Evolutionary conservation across 352 stramenopile genomes (phyloP).

Genomic region (Pythium angustatum): DNA sequence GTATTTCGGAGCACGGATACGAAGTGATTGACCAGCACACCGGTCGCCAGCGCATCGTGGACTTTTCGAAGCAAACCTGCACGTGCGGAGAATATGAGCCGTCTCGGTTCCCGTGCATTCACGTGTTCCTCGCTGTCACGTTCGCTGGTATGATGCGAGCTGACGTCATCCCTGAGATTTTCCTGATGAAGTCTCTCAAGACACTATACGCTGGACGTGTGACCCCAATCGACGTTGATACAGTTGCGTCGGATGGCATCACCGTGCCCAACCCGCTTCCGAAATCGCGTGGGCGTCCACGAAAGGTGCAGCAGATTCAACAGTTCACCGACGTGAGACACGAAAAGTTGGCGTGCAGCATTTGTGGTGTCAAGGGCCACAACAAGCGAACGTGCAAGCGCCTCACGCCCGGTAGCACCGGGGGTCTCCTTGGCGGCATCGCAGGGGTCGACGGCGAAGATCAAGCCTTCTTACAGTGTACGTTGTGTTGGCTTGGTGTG

Average conservation of each 20-base stretch:
- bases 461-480: slow-evolving; percentile 23
- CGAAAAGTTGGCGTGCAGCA: slow-evolving; percentile 75
- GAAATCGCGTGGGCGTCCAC: slow-evolving; percentile 61
- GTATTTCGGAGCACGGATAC: slow-evolving; percentile 66
- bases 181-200: slow-evolving; percentile 79
- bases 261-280: slow-evolving; percentile 57
- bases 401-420: slow-evolving; percentile 18
- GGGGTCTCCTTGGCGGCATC: slow-evolving; percentile 20
- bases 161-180: slow-evolving; percentile 80
- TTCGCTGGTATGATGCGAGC: slow-evolving; percentile 60
- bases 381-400: slow-evolving; percentile 86
- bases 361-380: slow-evolving; percentile 81
- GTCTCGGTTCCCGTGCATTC: slow-evolving; percentile 72
- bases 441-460: slow-evolving; percentile 23
- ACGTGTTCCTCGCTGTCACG: slow-evolving; percentile 74
- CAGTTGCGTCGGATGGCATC: slow-evolving; percentile 53
- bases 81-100: slow-evolving; percentile 78
- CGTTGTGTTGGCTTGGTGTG: background rate
- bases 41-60: slow-evolving; percentile 63
- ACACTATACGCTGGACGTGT: slow-evolving; percentile 67
- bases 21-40: slow-evolving; percentile 77
- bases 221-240: slow-evolving; percentile 81
- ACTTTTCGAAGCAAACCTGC: slow-evolving; percentile 75
- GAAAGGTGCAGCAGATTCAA: slow-evolving; percentile 82
- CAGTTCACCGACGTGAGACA: slow-evolving; percentile 68